Percentiles rank a stretch among this genome's conserved stretches.
Evolutionary conservation across 805 yeast species (phyloP).

Genomic region (Wickerhamomyces subpelliculosus): DNA sequence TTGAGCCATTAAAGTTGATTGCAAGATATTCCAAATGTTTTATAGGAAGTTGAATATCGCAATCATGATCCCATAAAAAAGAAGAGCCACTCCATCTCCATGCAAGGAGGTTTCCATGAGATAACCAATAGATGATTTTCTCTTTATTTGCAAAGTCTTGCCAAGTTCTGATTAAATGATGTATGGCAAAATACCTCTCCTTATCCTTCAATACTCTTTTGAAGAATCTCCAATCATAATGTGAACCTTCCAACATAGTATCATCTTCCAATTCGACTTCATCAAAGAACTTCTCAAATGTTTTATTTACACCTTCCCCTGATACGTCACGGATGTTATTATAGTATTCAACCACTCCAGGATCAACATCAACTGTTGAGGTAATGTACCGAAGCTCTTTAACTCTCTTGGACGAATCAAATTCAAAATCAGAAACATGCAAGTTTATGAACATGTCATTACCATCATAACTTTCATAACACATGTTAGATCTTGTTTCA

Average conservation of each 20-base stretch:
- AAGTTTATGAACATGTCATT: constrained; percentile 1
- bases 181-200: constrained; percentile 15
- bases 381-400: too few relatives aligned
- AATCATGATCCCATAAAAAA: constrained; percentile 51
- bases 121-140: constrained; percentile 43
- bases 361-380: too few relatives aligned
- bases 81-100: constrained; percentile 52
- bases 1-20: constrained; percentile 35
- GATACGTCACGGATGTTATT: too few relatives aligned
- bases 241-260: constrained; percentile 15
- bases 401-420: too few relatives aligned
- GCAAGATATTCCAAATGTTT: constrained; percentile 34
- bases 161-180: constrained; percentile 41
- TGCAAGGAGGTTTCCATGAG: constrained; percentile 47
- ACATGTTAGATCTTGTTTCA: constrained; percentile 2
- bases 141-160: constrained; percentile 34
- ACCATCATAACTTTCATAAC: constrained; percentile 1
- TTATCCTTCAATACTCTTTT: constrained; percentile 37
- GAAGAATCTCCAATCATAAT: constrained; percentile 53
- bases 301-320: too few relatives aligned
- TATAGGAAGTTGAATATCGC: constrained; percentile 48
- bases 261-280: constrained; percentile 4
- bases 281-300: constrained; percentile 1
- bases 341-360: too few relatives aligned
- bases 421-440: constrained; percentile 1